phyloP scores from a whole-genome alignment of 2,329 filamentous ascomycete species.

The Colletotrichum sp. region DNA sequence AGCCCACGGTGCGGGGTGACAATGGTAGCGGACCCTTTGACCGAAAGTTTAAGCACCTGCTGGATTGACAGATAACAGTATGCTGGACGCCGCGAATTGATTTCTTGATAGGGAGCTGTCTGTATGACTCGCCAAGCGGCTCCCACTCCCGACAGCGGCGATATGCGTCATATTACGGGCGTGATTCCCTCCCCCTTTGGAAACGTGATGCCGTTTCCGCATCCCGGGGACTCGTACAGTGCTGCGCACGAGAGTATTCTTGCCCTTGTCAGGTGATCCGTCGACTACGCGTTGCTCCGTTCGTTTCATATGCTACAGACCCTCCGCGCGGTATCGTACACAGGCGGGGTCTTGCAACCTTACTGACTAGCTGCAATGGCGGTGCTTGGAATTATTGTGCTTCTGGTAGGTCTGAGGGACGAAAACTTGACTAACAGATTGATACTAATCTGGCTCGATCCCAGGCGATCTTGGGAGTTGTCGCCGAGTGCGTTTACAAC shows the following conservation, averaged over 20 bases:
- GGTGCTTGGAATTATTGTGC: not conserved
- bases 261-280: not conserved
- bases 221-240: not conserved
- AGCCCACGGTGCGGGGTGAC: not conserved
- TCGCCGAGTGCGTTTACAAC: constrained; percentile 25
- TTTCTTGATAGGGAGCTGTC: not conserved
- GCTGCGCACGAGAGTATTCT: not conserved
- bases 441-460: not conserved
- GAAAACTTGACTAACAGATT: not conserved
- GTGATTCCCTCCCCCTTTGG: not conserved
- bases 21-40: not conserved
- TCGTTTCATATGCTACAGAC: not conserved
- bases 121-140: constrained; percentile 8
- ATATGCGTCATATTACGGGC: not conserved
- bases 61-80: not conserved
- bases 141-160: not conserved
- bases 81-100: not conserved
- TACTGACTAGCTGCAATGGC: not conserved
- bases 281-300: not conserved
- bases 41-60: not conserved
- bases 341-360: not conserved
- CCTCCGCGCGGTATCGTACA: not conserved
- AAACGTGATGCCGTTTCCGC: not conserved
- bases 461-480: not conserved
- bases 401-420: not conserved